Evolutionary conservation across 2,329 filamentous ascomycete species (phyloP).

Genomic region (Epichloe elymi): DNA sequence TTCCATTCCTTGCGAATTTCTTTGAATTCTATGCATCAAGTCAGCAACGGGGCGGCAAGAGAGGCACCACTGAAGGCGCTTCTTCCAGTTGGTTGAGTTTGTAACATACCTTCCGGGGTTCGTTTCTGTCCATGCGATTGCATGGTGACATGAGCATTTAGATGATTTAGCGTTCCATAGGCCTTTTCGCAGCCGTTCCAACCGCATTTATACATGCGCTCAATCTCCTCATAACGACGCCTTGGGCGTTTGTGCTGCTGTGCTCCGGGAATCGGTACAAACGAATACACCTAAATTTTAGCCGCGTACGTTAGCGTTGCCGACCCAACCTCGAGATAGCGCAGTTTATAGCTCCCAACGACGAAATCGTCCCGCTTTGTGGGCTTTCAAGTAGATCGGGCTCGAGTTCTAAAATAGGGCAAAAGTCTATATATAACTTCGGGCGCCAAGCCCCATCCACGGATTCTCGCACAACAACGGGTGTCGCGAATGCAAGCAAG

Average conservation of each 20-base stretch:
- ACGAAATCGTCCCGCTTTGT: not conserved
- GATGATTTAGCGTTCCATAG: constrained; percentile 90
- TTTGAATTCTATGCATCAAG: constrained; percentile 67
- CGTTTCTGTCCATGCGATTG: constrained; percentile 91
- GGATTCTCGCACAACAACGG: not conserved
- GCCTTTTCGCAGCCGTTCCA: constrained; percentile 99
- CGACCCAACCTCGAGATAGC: not conserved
- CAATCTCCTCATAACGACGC: constrained; percentile 92
- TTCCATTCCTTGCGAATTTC: constrained; percentile 99
- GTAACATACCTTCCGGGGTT: constrained; percentile 79
- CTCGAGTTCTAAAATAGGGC: not conserved
- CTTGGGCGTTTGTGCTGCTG: constrained; percentile 95
- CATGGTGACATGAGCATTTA: constrained; percentile 98
- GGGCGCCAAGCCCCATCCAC: too few relatives aligned
- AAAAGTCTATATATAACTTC: not conserved
- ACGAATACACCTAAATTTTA: constrained; percentile 75
- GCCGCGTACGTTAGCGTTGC: constrained; percentile 6
- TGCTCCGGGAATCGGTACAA: constrained; percentile 91
- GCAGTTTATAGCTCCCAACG: not conserved
- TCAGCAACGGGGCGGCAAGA: not conserved
- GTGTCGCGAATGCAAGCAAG: too few relatives aligned
- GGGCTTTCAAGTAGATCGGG: not conserved
- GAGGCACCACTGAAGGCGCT: not conserved
- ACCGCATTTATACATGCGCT: constrained; percentile 99
- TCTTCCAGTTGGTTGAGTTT: not conserved